Base-by-base conservation (phyloP, 345 rosid species). In the Melaleuca alternifolia region DNA sequence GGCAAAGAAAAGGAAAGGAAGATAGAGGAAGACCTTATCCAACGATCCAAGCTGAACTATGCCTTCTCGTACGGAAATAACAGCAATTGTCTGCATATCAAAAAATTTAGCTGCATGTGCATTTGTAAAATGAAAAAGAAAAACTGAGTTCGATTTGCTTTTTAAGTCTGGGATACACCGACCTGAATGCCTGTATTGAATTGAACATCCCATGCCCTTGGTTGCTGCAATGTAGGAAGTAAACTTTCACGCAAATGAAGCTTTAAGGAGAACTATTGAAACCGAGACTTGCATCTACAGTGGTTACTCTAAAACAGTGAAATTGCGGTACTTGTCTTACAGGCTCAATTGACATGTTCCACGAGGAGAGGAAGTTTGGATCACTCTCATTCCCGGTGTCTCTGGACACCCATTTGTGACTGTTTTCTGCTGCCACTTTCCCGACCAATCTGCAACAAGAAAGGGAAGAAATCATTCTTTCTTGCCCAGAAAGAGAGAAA, bases 171-270 rank as follows among this genome's bases (percentile, higher is more conserved):
- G 33, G 71, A 15, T 44, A 56, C 23, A 87, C 88, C 48, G 51
- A 94, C 97, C 96, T 95, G 93, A 88, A 95, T 94, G 90, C 97
- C 97, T 50, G 95, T 90, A 84, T 89, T 92, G 91, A 95, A 95
- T 51, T 94, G 96, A 54, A 88, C 83, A 56, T 93, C 95, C 97
- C 97, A 95, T 12, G 96, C 95, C 90, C 86, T 93, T 23, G 97
- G 97, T 85, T 92, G 93, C 95, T 94, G 93, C 79, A 84, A 51
- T 44, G n/a, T 52, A 56, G 46, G 61, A 87, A 50, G 59, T 84
- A 79, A 54, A 71, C 46, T 16, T 54, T 57, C 30, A 51, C 33
- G 48, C 41, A 46, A 59, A 56, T 82, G 46, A 82, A 50, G 85
- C 12, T 52, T 28, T 87, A 83, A 54, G 59, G 48, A 37, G 51